A percentile compares a stretch with the other conserved stretches of the same genome.
Conservation (phyloP, 768 basidiomycete species). For the Tricholoma sp. region DNA sequence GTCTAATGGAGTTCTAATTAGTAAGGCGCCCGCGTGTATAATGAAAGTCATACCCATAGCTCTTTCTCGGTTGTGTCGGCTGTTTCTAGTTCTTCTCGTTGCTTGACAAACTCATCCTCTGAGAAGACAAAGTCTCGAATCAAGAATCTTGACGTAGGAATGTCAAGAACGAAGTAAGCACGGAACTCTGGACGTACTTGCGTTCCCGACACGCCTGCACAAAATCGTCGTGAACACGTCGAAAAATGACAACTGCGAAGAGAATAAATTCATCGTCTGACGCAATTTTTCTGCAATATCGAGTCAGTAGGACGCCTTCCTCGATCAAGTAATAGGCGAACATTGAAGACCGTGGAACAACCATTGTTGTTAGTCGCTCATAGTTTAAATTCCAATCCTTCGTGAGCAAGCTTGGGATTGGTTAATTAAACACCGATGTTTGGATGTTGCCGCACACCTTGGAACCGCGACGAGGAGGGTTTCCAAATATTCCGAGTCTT, state of each 20-base stretch:
- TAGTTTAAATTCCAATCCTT: conserved; percentile 92
- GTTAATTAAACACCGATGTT: conserved; percentile 17
- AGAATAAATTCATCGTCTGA: conserved; percentile 88
- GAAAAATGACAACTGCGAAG: conserved; percentile 84
- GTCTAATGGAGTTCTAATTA: conserved; percentile 45
- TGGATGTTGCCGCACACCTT: conserved; percentile 50
- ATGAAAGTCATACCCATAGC: conserved; percentile 75
- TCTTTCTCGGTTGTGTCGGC: conserved; percentile 90
- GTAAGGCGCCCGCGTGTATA: background rate
- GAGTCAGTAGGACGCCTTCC: conserved; percentile 6
- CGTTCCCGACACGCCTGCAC: conserved; percentile 91
- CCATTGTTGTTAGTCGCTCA: conserved; percentile 82
- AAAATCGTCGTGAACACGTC: conserved; percentile 88
- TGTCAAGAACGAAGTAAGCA: background rate
- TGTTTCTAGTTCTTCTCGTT: conserved; percentile 74
- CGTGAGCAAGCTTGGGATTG: conserved; percentile 50
- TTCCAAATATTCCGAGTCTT: conserved; percentile 91
- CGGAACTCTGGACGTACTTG: conserved; percentile 52
- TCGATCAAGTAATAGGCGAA: conserved; percentile 22
- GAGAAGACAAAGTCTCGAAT: conserved; percentile 93
- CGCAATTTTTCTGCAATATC: conserved; percentile 52
- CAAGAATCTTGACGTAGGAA: conserved; percentile 61
- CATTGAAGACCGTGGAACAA: conserved; percentile 90
- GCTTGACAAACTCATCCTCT: conserved; percentile 73
- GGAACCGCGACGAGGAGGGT: conserved; percentile 92